These are phyloP conservation scores for Emmonsia crescens DNA, from an alignment of 2,329 filamentous ascomycete genomes.

Conservation along the genomic window DNA sequence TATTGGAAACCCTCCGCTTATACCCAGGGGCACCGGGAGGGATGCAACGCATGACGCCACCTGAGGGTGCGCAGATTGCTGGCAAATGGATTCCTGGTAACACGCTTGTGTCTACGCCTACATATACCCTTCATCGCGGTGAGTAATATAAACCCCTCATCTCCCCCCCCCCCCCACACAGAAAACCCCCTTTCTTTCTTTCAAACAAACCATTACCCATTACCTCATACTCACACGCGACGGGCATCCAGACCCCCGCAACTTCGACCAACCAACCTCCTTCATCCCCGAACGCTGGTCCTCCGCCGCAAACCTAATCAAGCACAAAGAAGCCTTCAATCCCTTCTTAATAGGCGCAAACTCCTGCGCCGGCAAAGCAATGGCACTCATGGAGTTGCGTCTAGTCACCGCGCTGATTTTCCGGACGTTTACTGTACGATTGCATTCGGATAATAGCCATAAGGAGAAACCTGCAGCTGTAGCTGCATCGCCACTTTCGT, in stretches of 20 bases:
- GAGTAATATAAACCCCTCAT: neutral
- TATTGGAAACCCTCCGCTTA: constrained; percentile 24
- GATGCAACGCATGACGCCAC: constrained; percentile 26
- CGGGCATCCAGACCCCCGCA: neutral
- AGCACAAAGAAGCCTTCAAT: constrained; percentile 18
- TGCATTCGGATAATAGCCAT: constrained; percentile 5
- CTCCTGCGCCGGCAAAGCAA: constrained; percentile 21
- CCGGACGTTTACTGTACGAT: constrained; percentile 30
- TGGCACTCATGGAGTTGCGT: constrained; percentile 24
- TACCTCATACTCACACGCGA: neutral
- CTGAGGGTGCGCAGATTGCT: constrained; percentile 20
- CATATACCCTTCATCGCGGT: constrained; percentile 16
- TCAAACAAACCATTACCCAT: neutral
- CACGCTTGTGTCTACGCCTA: constrained; percentile 15
- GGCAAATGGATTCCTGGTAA: constrained; percentile 22
- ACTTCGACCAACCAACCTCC: constrained; percentile 12
- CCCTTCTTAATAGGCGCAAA: constrained; percentile 21
- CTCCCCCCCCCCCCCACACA: neutral
- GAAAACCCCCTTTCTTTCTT: neutral
- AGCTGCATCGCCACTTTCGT: neutral
- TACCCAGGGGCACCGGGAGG: constrained; percentile 23
- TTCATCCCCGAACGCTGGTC: constrained; percentile 26
- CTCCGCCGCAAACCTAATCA: constrained; percentile 8
- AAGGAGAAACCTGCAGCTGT: neutral
- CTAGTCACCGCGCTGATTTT: constrained; percentile 26